phyloP scores from a whole-genome alignment of 139 green algal genomes.

The Chlamydomonas sp. region DNA sequence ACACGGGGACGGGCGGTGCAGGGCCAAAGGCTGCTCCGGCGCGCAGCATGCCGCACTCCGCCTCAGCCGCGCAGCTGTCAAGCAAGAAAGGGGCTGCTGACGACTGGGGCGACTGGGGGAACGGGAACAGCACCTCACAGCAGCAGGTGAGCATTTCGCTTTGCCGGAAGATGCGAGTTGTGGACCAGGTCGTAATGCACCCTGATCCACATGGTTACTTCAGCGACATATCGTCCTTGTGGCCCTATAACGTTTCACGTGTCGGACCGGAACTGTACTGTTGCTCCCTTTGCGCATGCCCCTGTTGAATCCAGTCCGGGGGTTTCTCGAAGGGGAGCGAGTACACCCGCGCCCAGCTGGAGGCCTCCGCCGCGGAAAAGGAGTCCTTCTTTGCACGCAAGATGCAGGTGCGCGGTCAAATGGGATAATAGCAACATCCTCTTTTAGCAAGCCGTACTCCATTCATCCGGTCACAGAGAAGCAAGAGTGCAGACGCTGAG shows the following conservation, averaged over 20 bases:
- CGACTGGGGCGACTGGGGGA: constrained; percentile 88
- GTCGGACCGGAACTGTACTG: not conserved
- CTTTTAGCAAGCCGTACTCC: too few species aligned
- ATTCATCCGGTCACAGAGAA: too few species aligned
- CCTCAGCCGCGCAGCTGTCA: not conserved
- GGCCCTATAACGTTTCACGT: not conserved
- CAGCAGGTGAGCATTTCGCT: too few species aligned
- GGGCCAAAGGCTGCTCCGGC: not conserved
- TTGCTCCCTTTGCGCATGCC: not conserved
- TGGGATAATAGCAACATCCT: too few species aligned
- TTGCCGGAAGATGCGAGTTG: too few species aligned
- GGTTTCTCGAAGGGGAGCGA: constrained; percentile 57
- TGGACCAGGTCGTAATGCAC: not conserved
- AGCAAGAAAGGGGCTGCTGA: constrained; percentile 9
- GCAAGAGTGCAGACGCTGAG: too few species aligned
- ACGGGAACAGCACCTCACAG: not conserved
- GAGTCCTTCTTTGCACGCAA: constrained; percentile 93
- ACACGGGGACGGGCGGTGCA: not conserved
- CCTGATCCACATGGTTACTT: not conserved
- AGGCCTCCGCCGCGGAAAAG: constrained; percentile 84
- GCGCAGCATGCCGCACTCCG: constrained; percentile 9
- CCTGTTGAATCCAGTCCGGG: not conserved
- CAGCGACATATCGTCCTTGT: not conserved
- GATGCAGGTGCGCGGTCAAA: constrained; percentile 54
- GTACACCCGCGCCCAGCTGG: constrained; percentile 77